Evolutionary conservation across 1,284 basidiomycete genomes (phyloP).

Genomic region (Ceratobasidium sp.): DNA sequence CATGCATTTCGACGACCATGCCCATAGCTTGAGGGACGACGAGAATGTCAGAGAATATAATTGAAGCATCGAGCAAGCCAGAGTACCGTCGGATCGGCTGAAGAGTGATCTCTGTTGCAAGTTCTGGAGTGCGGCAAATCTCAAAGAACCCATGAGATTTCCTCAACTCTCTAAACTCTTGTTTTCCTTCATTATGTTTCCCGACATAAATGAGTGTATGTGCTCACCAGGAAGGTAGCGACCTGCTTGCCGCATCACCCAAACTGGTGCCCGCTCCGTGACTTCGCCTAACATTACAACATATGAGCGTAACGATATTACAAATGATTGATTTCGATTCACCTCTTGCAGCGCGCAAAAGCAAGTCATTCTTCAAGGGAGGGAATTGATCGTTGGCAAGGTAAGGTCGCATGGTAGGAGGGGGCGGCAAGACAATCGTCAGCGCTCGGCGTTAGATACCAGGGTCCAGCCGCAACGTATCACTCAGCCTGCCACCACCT

Average conservation of each 20-base stretch:
- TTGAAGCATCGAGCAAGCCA: constrained; percentile 88
- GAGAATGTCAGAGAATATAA: constrained; percentile 97
- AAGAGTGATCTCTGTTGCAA: constrained; percentile 87
- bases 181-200: constrained; percentile 27
- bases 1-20: constrained; percentile 93
- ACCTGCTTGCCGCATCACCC: constrained; percentile 99
- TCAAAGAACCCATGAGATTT: constrained; percentile 92
- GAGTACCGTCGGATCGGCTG: constrained; percentile 91
- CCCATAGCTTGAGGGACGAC: constrained; percentile 96
- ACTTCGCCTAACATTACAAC: constrained; percentile 69
- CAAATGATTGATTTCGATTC: constrained; percentile 46
- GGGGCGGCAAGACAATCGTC: neutral
- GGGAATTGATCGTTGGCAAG: constrained; percentile 63
- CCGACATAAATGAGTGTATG: neutral
- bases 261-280: constrained; percentile 93
- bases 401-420: constrained; percentile 40
- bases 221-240: constrained; percentile 89
- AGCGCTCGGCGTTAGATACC: constrained; percentile 21
- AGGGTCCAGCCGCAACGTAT: constrained; percentile 24
- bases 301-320: constrained; percentile 6
- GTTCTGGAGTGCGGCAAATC: constrained; percentile 86
- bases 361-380: constrained; percentile 86
- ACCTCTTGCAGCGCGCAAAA: constrained; percentile 89
- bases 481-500: constrained; percentile 17
- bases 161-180: constrained; percentile 88